phyloP scores from a whole-genome alignment of 2,329 filamentous ascomycete genomes.

The Fusarium phyllophilum region DNA sequence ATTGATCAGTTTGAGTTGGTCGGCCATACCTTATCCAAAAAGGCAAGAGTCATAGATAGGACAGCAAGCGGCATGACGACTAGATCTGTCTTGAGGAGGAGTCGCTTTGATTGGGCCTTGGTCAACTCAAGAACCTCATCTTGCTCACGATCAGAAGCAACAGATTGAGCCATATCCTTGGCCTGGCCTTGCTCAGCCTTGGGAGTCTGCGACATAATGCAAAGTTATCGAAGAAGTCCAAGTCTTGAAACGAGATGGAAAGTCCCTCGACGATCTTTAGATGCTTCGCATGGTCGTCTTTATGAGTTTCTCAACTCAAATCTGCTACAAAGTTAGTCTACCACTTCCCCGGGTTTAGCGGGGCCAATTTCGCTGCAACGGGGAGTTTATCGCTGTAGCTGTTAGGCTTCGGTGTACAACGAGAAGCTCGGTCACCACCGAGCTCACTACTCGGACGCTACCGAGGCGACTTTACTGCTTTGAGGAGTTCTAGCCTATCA shows the following conservation, averaged over 20 bases:
- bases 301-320: background rate
- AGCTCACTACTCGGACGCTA: background rate
- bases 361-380: background rate
- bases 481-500: background rate
- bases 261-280: background rate
- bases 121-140: background rate
- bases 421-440: background rate
- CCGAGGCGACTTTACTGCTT: background rate
- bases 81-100: conserved; percentile 8
- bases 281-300: background rate
- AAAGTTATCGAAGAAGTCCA: background rate
- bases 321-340: background rate
- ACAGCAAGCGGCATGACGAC: conserved; percentile 22
- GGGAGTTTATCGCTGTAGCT: conserved; percentile 7
- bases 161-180: background rate
- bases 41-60: background rate
- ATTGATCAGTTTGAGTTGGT: no score
- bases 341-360: conserved; percentile 1
- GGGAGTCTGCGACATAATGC: background rate
- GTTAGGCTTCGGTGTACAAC: background rate
- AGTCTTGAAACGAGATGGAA: background rate
- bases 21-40: conserved; percentile 21
- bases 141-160: background rate
- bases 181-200: background rate
- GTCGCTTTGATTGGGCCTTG: background rate